Evolutionary conservation across 2,329 filamentous ascomycete species (phyloP), one percentile per base, ranked within the genome.

Genomic region (Exophiala aquamarina): DNA sequence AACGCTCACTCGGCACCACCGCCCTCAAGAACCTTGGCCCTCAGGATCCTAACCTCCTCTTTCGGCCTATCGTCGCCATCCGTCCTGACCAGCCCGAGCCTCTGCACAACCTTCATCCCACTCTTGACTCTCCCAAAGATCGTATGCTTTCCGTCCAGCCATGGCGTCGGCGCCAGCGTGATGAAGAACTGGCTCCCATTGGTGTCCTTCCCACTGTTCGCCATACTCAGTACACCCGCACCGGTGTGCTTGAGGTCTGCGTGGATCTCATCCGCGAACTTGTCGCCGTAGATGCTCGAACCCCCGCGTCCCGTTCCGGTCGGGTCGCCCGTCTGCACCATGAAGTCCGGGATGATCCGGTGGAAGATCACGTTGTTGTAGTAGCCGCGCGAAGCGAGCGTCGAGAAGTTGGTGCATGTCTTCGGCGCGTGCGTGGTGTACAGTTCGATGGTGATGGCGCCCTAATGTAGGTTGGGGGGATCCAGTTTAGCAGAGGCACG

Each of bases 131-230:
- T 75, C 1, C 93, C 93, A 65, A 98, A 98, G 58, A 98, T 94
- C 9, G 91, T 95, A 67, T 98, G 92, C 69, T 95, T 96, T 17
- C 91, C 90, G 69, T 98, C 93, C 50, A 98, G 71, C 92, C 92
- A 97, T 1, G 93, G 93, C 13, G 93, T 92, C 3, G 92, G 92
- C 6, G 90, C 92, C 26, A 97, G 76, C 0, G 93, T 97, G 58
- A 98, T 83, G 66, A 97, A 97, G 70, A 97, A 98, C 70, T 97
- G 93, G 49, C 83, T 89, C 17, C 92, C 92, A 67, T 97, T 97
- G 28, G 92, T 95, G 67, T 97, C 83, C 7, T 89, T 88, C 0
- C 93, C 93, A 13, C 84, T 83, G 70, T 98, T 98, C 50, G 93
- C 93, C 93, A 98, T 98, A 70, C 84, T 90, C 60, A 98, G 73